These are phyloP conservation scores for Amauroascus verrucosus DNA, from an alignment of 2,329 filamentous ascomycete genomes.

Conservation along the genomic window DNA sequence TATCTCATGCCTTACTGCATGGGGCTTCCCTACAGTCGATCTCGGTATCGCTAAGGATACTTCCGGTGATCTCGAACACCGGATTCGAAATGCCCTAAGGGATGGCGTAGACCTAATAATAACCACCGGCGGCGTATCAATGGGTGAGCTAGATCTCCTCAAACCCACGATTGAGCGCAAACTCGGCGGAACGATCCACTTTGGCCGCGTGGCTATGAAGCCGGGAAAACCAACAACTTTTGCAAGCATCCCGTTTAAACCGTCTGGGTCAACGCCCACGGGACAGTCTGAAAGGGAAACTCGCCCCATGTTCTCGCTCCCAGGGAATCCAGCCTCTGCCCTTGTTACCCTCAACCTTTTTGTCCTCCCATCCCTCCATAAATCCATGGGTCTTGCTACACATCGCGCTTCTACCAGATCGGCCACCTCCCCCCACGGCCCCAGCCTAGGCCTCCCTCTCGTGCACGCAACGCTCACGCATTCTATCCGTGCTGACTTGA, in stretches of 20 bases:
- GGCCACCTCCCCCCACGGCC: background rate
- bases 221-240: conserved; percentile 97
- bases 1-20: conserved; percentile 62
- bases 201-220: conserved; percentile 94
- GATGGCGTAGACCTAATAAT: conserved; percentile 65
- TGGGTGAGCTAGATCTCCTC: conserved; percentile 93
- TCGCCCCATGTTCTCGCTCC: conserved; percentile 77
- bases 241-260: conserved; percentile 65
- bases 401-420: conserved; percentile 34
- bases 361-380: conserved; percentile 76
- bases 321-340: conserved; percentile 87
- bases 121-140: conserved; percentile 88
- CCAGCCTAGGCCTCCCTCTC: conserved; percentile 53
- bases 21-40: conserved; percentile 71
- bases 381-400: conserved; percentile 54
- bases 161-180: conserved; percentile 91
- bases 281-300: conserved; percentile 45
- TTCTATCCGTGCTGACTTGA: conserved; percentile 62
- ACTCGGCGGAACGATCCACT: conserved; percentile 87
- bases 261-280: conserved; percentile 17
- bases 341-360: conserved; percentile 92
- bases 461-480: conserved; percentile 63
- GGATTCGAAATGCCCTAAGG: conserved; percentile 63
- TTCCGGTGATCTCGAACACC: conserved; percentile 61
- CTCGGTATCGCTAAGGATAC: conserved; percentile 61